Evolutionary conservation across 164 flowering plant species (phyloP).

Genomic region (Kingdonia uniflora): DNA sequence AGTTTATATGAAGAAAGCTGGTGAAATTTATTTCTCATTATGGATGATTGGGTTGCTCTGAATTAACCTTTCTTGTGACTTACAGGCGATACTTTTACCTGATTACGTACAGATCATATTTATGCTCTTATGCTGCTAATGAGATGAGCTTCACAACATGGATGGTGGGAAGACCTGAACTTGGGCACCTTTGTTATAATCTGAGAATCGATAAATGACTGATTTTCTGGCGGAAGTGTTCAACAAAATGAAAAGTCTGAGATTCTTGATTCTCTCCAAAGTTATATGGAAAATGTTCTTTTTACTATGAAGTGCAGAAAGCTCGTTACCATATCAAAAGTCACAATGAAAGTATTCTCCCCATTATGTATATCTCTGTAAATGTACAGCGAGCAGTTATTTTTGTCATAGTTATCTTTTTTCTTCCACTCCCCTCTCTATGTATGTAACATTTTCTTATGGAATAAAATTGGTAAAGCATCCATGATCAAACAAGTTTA

Average conservation of each 20-base stretch:
- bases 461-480: too few species aligned
- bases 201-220: slow-evolving; percentile 52
- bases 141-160: slow-evolving; percentile 51
- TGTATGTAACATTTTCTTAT: neutral
- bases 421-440: neutral
- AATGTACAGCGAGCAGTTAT: slow-evolving; percentile 6
- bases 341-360: too few species aligned
- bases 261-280: too few species aligned
- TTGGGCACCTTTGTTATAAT: slow-evolving; percentile 76
- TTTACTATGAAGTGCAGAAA: neutral
- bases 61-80: neutral
- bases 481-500: too few species aligned
- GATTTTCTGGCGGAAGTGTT: neutral
- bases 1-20: too few species aligned
- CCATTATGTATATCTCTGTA: neutral
- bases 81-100: slow-evolving; percentile 92
- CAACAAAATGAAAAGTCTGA: neutral
- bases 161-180: slow-evolving; percentile 88
- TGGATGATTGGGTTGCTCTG: too few species aligned
- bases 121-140: slow-evolving; percentile 46
- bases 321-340: too few species aligned
- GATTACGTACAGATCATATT: slow-evolving; percentile 79
- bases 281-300: neutral
- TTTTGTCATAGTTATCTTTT: neutral
- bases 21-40: neutral